phyloP scores from a whole-genome alignment of 2,329 filamentous ascomycete species.

The Fusarium incarnatum region DNA sequence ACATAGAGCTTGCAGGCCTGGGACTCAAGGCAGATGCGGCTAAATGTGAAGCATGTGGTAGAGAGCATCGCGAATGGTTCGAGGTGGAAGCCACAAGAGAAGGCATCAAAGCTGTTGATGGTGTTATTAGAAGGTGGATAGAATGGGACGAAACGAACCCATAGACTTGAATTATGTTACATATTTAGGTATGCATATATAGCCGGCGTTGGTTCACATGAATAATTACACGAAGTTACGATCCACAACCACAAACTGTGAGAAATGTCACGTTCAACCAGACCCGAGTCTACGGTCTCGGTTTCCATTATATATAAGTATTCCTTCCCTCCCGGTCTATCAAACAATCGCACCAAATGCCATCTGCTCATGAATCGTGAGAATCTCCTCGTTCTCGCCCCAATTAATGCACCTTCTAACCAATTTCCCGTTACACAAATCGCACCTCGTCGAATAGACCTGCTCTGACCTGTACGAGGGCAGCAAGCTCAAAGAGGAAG shows the following conservation, averaged over 20 bases:
- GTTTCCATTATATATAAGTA: slow-evolving; percentile 22
- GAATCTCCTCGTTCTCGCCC: slow-evolving; percentile 22
- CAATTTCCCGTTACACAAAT: slow-evolving; percentile 56
- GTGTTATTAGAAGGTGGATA: slow-evolving; percentile 85
- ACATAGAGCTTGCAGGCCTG: slow-evolving; percentile 83
- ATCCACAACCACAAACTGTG: slow-evolving; percentile 6
- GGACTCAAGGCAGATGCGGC: slow-evolving; percentile 63
- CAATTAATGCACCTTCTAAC: slow-evolving; percentile 7
- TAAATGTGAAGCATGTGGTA: slow-evolving; percentile 81
- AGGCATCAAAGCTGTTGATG: slow-evolving; percentile 73
- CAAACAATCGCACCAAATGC: slow-evolving; percentile 30
- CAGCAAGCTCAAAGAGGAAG: slow-evolving; percentile 81
- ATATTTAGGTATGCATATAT: slow-evolving; percentile 15
- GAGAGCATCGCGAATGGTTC: slow-evolving; percentile 95
- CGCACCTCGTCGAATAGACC: slow-evolving; percentile 81
- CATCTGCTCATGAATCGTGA: slow-evolving; percentile 46
- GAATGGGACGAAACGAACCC: slow-evolving; percentile 76
- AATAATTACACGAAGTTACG: slow-evolving; percentile 29
- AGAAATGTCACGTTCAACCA: slow-evolving; percentile 21
- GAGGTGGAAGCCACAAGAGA: slow-evolving; percentile 81
- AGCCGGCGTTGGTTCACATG: slow-evolving; percentile 24
- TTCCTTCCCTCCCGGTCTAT: slow-evolving; percentile 26
- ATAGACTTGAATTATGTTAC: slow-evolving; percentile 28
- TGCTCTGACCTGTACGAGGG: slow-evolving; percentile 78
- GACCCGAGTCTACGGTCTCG: slow-evolving; percentile 22